These are phyloP conservation scores for Saccharomyces hybrid DNA, from an alignment of 1,139 yeast species.

Conservation along the genomic window DNA sequence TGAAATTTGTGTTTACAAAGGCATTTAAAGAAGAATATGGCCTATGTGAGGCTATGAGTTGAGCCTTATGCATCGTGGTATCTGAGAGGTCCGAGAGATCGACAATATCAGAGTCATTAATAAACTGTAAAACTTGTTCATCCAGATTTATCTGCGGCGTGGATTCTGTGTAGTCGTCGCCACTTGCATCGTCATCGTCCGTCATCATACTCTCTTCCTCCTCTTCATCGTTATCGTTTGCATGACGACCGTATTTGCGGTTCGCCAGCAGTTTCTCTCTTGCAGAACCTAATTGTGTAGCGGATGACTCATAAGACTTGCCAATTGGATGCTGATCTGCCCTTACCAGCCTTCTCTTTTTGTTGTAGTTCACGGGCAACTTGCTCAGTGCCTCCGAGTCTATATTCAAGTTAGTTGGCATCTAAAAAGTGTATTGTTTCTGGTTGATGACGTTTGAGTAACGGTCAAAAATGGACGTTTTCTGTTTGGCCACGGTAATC, in stretches of 20 bases:
- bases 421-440: constrained; percentile 2
- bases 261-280: constrained; percentile 15
- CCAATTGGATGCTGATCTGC: constrained; percentile 15
- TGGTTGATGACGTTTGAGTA: constrained; percentile 28
- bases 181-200: constrained; percentile 30
- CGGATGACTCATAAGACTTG: background rate
- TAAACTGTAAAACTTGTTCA: constrained; percentile 59
- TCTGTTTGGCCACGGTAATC: constrained; percentile 48
- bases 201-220: constrained; percentile 25
- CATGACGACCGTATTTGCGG: constrained; percentile 10
- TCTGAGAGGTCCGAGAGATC: constrained; percentile 78
- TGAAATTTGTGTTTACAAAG: constrained; percentile 38
- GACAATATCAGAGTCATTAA: constrained; percentile 66
- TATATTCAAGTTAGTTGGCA: constrained; percentile 2
- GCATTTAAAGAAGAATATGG: constrained; percentile 64
- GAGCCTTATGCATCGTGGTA: constrained; percentile 61
- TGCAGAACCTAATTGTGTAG: constrained; percentile 22
- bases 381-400: constrained; percentile 15
- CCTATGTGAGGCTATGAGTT: constrained; percentile 50
- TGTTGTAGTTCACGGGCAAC: constrained; percentile 9
- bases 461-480: constrained; percentile 40
- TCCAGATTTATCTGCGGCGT: constrained; percentile 44
- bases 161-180: constrained; percentile 35
- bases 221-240: constrained; percentile 27
- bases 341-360: constrained; percentile 28